Base-by-base conservation (phyloP, 306 rosid species). In the Vigna nakashimae region DNA sequence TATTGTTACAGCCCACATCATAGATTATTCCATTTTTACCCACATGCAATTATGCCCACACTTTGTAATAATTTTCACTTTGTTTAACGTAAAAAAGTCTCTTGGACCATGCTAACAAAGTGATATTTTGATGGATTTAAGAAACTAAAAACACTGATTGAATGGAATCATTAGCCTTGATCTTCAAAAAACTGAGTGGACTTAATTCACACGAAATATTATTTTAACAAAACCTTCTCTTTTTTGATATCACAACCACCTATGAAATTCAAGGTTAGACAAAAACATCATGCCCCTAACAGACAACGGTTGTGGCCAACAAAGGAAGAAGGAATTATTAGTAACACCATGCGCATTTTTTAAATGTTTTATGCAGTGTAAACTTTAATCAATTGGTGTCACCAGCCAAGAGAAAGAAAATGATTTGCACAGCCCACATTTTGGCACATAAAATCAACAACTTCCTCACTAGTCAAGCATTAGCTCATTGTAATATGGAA, bases 281-380 rank as follows among this genome's bases (percentile, higher is more conserved):
- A 52, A 46, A 83, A 78, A 69, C 80, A 85, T 87, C 69, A 73
- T 83, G 22, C 7, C 75, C 42, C 15, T 59, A 86, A 72, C 76
- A 81, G 83, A 76, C 79, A 85, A 63, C 46, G 73, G 82, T 74
- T 70, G 83, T 78, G 70, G 13, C 83, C 85, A 82, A 68, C 80
- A 36, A 83, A 65, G 73, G 58, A 78, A 87, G 66, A 80, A 80
- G 52, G 82, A 80, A 85, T 85, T 71, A 88, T 86, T 85, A 63
- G 36, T 34, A 7, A 82, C 36, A 71, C 82, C 91, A 91, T 77
- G 90, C 87, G 85, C 78, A 87, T 69, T 76, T 82, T 81, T 81
- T 71, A 52, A 59, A 46, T 15, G 72, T 62, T 66, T 60, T 59
- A 63, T 60, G 67, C 78, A 34, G 16, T 76, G 12, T 4, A 76